Percentiles rank a stretch among this genome's conserved stretches.
phyloP scores from a whole-genome alignment of 169 alveolate genomes.

The Besnoitia besnoiti region DNA sequence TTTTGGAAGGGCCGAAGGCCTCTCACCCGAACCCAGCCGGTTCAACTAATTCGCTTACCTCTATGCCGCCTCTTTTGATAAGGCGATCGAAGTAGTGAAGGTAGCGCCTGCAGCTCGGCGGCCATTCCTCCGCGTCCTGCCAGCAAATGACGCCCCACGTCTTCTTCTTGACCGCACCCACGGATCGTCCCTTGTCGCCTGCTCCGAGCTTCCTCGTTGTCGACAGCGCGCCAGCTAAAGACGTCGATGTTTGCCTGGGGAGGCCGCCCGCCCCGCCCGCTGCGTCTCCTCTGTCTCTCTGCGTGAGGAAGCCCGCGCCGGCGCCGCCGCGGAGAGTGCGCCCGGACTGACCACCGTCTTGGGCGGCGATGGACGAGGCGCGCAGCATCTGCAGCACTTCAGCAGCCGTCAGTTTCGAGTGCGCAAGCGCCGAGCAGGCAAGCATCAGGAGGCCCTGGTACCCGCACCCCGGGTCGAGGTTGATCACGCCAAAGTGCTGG shows the following conservation, averaged over 20 bases:
- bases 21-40: too few species aligned
- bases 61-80: conserved; percentile 12
- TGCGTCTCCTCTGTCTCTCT: not conserved
- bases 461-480: conserved; percentile 50
- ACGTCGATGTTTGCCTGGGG: not conserved
- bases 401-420: conserved; percentile 32
- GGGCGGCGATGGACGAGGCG: conserved; percentile 52
- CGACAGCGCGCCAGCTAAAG: not conserved
- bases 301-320: not conserved
- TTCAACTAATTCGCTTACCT: not conserved
- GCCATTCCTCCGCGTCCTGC: conserved; percentile 56
- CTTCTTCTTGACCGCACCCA: conserved; percentile 22
- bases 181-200: not conserved
- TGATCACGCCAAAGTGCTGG: conserved; percentile 43
- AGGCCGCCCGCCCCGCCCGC: not conserved
- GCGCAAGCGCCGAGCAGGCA: conserved; percentile 52
- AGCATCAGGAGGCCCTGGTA: conserved; percentile 53
- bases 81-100: conserved; percentile 52
- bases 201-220: not conserved
- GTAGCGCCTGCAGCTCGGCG: conserved; percentile 59
- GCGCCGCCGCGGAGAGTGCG: not conserved
- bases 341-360: conserved; percentile 23
- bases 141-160: conserved; percentile 60
- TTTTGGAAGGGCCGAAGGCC: too few species aligned
- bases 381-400: conserved; percentile 55